phyloP scores from a whole-genome alignment of 768 basidiomycete species.

The Leccinellum albellum region DNA sequence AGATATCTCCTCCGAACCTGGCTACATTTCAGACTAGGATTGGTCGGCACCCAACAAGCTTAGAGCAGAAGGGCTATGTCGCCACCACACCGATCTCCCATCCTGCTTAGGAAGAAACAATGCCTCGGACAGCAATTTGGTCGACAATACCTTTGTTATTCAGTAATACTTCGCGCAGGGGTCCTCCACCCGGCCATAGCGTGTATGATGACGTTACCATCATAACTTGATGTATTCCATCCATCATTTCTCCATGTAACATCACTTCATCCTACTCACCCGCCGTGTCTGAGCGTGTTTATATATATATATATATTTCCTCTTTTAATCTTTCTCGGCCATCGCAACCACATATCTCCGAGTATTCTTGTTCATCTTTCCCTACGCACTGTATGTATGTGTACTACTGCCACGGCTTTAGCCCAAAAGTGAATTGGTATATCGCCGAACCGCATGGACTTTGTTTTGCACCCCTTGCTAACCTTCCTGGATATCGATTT shows the following conservation, averaged over 20 bases:
- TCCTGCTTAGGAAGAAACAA: constrained; percentile 13
- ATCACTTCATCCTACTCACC: not conserved
- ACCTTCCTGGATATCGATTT: too few relatives aligned
- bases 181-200: constrained; percentile 24
- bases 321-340: not conserved
- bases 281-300: not conserved
- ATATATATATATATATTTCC: constrained; percentile 3
- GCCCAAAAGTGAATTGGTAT: too few relatives aligned
- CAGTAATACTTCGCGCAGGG: constrained; percentile 68
- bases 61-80: not conserved
- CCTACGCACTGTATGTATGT: not conserved
- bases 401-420: too few relatives aligned
- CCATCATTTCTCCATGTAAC: not conserved
- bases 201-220: constrained; percentile 14
- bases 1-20: not conserved
- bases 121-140: constrained; percentile 25
- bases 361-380: not conserved
- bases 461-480: too few relatives aligned
- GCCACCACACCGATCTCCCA: not conserved
- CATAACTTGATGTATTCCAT: constrained; percentile 12
- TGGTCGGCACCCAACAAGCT: constrained; percentile 15
- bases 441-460: too few relatives aligned
- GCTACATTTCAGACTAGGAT: constrained; percentile 20
- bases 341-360: not conserved
- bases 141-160: constrained; percentile 57